Base-by-base conservation (phyloP, 768 basidiomycete species). In the Mycena metata region DNA sequence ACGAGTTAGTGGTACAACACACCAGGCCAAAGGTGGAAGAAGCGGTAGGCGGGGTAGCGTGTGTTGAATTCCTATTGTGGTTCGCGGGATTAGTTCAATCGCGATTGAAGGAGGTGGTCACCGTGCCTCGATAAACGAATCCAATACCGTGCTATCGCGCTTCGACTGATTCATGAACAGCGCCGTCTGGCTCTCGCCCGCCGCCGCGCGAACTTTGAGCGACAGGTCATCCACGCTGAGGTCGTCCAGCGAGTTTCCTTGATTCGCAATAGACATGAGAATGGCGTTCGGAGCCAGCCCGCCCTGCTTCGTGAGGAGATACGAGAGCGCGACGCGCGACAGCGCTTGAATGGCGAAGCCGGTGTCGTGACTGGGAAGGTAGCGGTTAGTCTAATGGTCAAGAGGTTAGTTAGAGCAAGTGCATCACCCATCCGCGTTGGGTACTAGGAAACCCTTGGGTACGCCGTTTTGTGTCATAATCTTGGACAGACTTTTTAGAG, bases 271-370 rank as follows among this genome's bases (percentile, higher is more conserved):
- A 9, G 45, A 56, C 45, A 64, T 23, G 16, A 64, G 36, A 23
- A 33, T 41, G 15, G 63, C 54, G 26, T 57, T 30, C 12, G 63
- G 43, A 10, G 63, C 63, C 35, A 64, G 54, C 16, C n/a, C 54
- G 9, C 54, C 45, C 46, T 26, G 33, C 6, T 23, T 57, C 5
- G 46, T 57, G 5, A 64, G 16, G 21, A 64, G 46, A 13, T 64
- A 64, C 11, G 63, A 45, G 17, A 64, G 54, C 19, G 63, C 46
- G 45, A 64, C 56, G 45, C 63, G 63, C 13, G 63, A 57, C 15
- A 64, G 41, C 39, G 23, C 23, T 57, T 64, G 55, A 11, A 41
- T 41, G 24, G 63, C 63, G 16, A 64, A 50, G 8, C 42, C 3
- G 21, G 15, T 45, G 21, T 64, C 63, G 36, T 39, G 23, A 10